Evolutionary conservation across 305 asterid species (phyloP), one percentile per base, ranked within the genome.

Genomic region (Plantago coronopus): DNA sequence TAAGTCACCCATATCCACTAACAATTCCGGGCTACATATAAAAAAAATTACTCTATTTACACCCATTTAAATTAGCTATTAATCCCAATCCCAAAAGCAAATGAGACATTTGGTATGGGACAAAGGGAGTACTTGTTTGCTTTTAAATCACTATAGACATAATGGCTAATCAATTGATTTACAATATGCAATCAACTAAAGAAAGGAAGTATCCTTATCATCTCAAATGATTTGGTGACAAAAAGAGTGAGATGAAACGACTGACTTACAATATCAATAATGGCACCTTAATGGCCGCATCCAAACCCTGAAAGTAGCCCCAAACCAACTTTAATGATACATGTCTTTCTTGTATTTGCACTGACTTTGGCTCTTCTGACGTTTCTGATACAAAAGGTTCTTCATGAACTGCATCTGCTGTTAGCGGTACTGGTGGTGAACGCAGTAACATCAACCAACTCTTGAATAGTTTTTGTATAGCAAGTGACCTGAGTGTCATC

Each of bases 371-470:
- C 54, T 61, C 57, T 63, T 74, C 86, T 23, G 83, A 55, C 48
- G 78, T 67, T 69, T 72, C 87, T 14, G 50, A 23, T 17, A 82
- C 67, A 44, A 78, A 69, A 59, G 78, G 78, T 68, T 75, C 79
- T 75, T 80, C 88, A 9, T 66, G 59, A 42, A 72, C 66, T 69
- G 62, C 77, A 66, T 82, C 77, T 48, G 61, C 65, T 6, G 69
- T 66, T 68, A 67, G 84, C 15, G 76, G 67, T 58, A 68, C 61
- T 61, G 88, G 66, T 43, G 90, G 80, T 38, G 76, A 69, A 57
- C 72, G 89, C 72, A 87, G 67, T 70, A 89, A 72, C 75, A 65
- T 70, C 78, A 91, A 78, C 96, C 97, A 93, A 69, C 79, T 80
- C 70, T 73, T 85, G 54, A 89, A 85, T 71, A 89, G 74, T 54